Evolutionary conservation across 257 asterid species (phyloP).

Genomic region (Lavandula angustifolia): DNA sequence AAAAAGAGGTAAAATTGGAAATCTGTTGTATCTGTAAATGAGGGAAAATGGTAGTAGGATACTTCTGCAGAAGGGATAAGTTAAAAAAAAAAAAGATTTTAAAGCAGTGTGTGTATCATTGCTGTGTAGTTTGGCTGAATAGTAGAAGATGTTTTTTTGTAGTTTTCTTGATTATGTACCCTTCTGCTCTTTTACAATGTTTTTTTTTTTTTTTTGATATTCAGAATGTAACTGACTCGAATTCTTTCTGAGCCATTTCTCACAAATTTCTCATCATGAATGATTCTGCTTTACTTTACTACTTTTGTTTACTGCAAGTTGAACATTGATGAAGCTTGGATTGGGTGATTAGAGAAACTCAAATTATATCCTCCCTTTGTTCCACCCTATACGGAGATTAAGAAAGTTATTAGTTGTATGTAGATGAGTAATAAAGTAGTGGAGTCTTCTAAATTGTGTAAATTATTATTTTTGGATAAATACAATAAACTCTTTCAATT

Average conservation of each 20-base stretch:
- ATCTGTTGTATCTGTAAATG: slow-evolving; percentile 63
- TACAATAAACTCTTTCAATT: too few species aligned
- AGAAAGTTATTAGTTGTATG: too few species aligned
- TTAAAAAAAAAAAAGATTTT: slow-evolving; percentile 25
- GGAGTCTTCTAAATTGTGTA: too few species aligned
- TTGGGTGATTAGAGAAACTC: too few species aligned
- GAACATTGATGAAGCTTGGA: too few species aligned
- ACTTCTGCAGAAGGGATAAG: slow-evolving; percentile 32
- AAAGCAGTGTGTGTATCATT: slow-evolving; percentile 45
- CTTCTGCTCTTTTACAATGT: slow-evolving; percentile 10
- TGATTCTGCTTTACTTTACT: too few species aligned
- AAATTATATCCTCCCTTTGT: too few species aligned
- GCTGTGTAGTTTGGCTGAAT: slow-evolving; percentile 48
- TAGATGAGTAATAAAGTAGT: too few species aligned
- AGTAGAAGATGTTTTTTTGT: slow-evolving; percentile 47
- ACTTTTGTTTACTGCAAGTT: background rate
- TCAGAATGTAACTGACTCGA: slow-evolving; percentile 41
- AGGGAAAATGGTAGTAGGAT: slow-evolving; percentile 48
- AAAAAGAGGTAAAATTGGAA: slow-evolving; percentile 23
- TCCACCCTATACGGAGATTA: too few species aligned
- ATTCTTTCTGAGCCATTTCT: slow-evolving; percentile 30
- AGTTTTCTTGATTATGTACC: slow-evolving; percentile 32
- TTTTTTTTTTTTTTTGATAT: slow-evolving; percentile 18
- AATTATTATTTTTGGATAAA: too few species aligned
- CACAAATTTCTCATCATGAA: background rate